A percentile compares a stretch with the other conserved stretches of the same genome.
Conservation (phyloP, 116 monocot genomes). For the Iris pallida region DNA sequence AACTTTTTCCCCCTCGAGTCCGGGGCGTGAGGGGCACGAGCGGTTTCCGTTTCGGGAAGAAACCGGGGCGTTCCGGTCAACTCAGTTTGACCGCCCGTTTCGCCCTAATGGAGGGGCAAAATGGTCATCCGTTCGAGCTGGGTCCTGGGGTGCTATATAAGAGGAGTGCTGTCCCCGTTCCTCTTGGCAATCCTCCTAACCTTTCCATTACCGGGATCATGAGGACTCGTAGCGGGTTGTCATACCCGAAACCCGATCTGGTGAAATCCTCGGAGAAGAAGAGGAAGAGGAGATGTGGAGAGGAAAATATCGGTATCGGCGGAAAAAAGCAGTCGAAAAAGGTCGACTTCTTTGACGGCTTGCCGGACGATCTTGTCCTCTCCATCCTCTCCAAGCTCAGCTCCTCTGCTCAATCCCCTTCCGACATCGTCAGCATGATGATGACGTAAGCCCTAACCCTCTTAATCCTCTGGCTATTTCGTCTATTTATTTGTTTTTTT, state of each 20-base stretch:
- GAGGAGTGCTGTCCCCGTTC: background rate
- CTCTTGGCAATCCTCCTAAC: background rate
- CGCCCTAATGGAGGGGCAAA: background rate
- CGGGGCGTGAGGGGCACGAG: too few relatives aligned
- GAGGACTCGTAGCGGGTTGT: constrained; percentile 8
- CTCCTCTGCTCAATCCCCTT: constrained; percentile 21
- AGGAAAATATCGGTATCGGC: background rate
- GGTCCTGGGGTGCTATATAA: background rate
- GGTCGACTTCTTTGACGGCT: constrained; percentile 13
- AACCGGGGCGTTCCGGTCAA: background rate
- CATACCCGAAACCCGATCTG: background rate
- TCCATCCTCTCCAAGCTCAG: constrained; percentile 29
- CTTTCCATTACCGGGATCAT: constrained; percentile 2
- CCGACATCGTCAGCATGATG: constrained; percentile 28
- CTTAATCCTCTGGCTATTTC: too few relatives aligned
- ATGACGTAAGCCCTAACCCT: constrained; percentile 16
- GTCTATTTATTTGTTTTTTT: too few relatives aligned
- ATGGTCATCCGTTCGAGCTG: background rate
- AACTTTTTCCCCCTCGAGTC: too few relatives aligned
- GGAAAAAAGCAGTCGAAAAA: background rate
- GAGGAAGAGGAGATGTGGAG: background rate
- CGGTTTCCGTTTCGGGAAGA: background rate
- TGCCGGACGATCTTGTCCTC: constrained; percentile 34
- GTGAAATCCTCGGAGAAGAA: background rate
- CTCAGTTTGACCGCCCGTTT: background rate